phyloP scores from a whole-genome alignment of 169 alveolate species.

The Plasmodium cynomolgi region DNA sequence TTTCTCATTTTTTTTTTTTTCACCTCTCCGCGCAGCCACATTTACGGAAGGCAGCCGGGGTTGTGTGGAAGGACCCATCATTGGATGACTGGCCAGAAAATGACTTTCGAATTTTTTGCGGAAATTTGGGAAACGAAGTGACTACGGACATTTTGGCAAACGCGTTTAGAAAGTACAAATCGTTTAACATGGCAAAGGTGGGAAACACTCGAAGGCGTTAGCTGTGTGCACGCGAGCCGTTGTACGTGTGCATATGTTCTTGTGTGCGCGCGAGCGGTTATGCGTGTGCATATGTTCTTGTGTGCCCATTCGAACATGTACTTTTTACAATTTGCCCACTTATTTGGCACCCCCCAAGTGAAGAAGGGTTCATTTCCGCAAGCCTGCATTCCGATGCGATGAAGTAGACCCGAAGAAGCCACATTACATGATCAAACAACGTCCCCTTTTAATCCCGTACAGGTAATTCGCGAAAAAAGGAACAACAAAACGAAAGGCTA shows the following conservation, averaged over 20 bases:
- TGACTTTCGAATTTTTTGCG: slow-evolving; percentile 97
- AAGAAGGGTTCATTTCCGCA: not conserved
- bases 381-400: not conserved
- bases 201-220: not conserved
- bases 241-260: no score
- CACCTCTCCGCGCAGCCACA: slow-evolving; percentile 58
- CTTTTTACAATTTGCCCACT: not conserved
- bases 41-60: slow-evolving; percentile 96
- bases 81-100: slow-evolving; percentile 97
- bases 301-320: not conserved
- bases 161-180: slow-evolving; percentile 95
- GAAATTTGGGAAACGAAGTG: slow-evolving; percentile 98
- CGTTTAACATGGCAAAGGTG: slow-evolving; percentile 92
- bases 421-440: not conserved
- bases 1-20: not conserved
- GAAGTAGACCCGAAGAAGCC: not conserved
- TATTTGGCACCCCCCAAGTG: not conserved
- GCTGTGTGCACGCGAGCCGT: not conserved
- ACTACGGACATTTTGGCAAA: slow-evolving; percentile 96
- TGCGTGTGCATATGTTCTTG: no score
- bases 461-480: slow-evolving; percentile 95
- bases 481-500: slow-evolving; percentile 97
- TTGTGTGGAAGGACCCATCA: slow-evolving; percentile 97
- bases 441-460: slow-evolving; percentile 49
- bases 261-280: no score